Percentiles rank a stretch among this genome's conserved stretches.
Conservation (phyloP, 352 stramenopile genomes). For the Globisporangium spiculum region DNA sequence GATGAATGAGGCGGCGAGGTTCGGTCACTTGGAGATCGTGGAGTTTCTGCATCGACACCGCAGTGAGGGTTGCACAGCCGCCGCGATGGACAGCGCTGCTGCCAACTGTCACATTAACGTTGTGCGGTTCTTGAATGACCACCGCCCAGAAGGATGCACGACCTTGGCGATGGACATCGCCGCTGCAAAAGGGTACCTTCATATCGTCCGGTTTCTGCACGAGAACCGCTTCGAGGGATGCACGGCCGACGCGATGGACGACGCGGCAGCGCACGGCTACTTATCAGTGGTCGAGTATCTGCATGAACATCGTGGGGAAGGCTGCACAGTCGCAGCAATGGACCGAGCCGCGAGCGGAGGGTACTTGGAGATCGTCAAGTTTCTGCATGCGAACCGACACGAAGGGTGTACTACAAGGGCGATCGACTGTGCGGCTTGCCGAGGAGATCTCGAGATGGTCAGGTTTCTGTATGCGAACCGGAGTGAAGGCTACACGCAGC, state of each 20-base stretch:
- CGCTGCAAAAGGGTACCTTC: not conserved
- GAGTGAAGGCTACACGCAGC: not conserved
- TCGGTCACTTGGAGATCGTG: not conserved
- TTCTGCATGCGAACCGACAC: slow-evolving; percentile 2
- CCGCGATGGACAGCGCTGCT: slow-evolving; percentile 9
- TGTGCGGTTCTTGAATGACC: slow-evolving; percentile 1
- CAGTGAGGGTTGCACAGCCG: not conserved
- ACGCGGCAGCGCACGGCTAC: not conserved
- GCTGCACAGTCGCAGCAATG: not conserved
- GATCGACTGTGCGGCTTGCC: not conserved
- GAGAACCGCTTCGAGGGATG: slow-evolving; percentile 2
- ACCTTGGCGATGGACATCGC: slow-evolving; percentile 5
- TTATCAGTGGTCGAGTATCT: slow-evolving; percentile 6
- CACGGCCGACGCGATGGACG: not conserved
- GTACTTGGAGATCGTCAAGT: not conserved
- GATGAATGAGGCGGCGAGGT: not conserved
- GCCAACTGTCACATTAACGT: not conserved
- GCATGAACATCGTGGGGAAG: not conserved
- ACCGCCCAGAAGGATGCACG: not conserved
- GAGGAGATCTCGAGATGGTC: not conserved
- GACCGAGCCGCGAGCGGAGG: not conserved
- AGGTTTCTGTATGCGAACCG: not conserved
- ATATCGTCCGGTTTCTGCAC: slow-evolving; percentile 1
- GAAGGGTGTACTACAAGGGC: not conserved
- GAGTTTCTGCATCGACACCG: not conserved